Evolutionary conservation across 2,329 filamentous ascomycete species (phyloP), one percentile per base, ranked within the genome.

Genomic region (Coniochaeta hoffmannii): DNA sequence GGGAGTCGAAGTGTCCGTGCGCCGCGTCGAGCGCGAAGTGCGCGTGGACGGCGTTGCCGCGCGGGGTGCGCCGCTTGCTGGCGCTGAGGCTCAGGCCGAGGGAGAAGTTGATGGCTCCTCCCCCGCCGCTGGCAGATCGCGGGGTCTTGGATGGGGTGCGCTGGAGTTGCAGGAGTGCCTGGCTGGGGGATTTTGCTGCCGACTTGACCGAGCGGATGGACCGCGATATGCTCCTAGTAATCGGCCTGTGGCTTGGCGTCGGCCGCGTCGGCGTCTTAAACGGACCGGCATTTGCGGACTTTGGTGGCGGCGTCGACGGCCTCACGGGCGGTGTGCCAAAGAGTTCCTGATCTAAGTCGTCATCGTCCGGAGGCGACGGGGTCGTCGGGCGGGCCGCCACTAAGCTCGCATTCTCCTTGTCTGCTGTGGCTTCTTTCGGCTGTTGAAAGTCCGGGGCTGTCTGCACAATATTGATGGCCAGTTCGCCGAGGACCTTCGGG

Each of bases 261-360:
- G 75, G 76, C n/a, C 78, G 79, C 1, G 82, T 82, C 1, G 84
- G 83, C 2, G 85, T 87, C 67, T 85, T 85, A 67, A 85, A 82
- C 1, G 69, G 67, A 4, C 69, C 72, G 35, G 71, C 71, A 53
- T 74, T 74, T 34, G 73, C 69, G 24, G 74, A 71, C 41, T 70
- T 76, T 4, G 79, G 80, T 57, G 76, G 76, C 58, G 77, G 81
- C 4, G 76, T 85, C 53, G 73, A 85, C 53, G 71, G 76, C 62
- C 77, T 67, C 61, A 65, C 59, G 55, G 72, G 73, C 59, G 70
- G 79, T 64, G 74, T 86, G 56, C 86, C 84, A 63, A 94, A 92
- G 4, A 94, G 76, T 57, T 85, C 80, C 49, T 82, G 77, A 51
- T 69, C 69, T 58, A 73, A 66, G 17, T 74, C 73, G 52, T 72